Base-by-base conservation (phyloP, 768 basidiomycete genomes). In the Lactarius hatsudake region DNA sequence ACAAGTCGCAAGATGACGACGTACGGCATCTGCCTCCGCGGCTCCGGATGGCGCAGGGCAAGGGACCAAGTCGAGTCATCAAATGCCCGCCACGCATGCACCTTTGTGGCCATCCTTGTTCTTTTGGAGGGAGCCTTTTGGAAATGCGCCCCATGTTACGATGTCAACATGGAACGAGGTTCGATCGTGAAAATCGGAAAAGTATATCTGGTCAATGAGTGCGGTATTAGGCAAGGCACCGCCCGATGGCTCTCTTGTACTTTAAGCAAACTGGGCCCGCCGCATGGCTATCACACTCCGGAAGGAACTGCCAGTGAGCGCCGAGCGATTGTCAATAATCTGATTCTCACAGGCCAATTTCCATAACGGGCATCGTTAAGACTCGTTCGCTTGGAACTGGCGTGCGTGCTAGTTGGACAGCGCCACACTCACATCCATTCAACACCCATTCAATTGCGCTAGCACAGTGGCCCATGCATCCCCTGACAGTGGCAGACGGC, bases 21-120 rank as follows among this genome's bases (percentile, higher is more conserved):
- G 65, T 66, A 66, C 61, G 61, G 55, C 55, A 66, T 67, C 13
- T 8, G 12, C 28, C 23, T 30, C 38, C 12, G n/a, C 48, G 15
- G 38, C 38, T 10, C 38, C 15, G 48, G 48, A 51, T 51, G 48
- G 48, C 48, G 23, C 61, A 53, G 48, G 36, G 23, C 40, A 63
- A 62, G 61, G 65, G 30, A 61, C 61, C n/a, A 36, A 51, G 48
- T 51, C n/a, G 48, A 26, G 48, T 51, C 48, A 51, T 26, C 23
- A 51, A 51, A 23, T 40, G 38, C 38, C 38, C 38, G 38, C 4
- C 20, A 6, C n/a, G n/a, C 45, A 5, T 9, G 45, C 23, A 54
- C 62, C 18, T 36, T 64, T 59, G 62, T 67, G 62, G 55, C 62
- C 66, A 30, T 17, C 57, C 66, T 64, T 67, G 66, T 64, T 60